Conservation (phyloP, 2,329 filamentous ascomycete genomes). For the Raffaelea arxii region DNA sequence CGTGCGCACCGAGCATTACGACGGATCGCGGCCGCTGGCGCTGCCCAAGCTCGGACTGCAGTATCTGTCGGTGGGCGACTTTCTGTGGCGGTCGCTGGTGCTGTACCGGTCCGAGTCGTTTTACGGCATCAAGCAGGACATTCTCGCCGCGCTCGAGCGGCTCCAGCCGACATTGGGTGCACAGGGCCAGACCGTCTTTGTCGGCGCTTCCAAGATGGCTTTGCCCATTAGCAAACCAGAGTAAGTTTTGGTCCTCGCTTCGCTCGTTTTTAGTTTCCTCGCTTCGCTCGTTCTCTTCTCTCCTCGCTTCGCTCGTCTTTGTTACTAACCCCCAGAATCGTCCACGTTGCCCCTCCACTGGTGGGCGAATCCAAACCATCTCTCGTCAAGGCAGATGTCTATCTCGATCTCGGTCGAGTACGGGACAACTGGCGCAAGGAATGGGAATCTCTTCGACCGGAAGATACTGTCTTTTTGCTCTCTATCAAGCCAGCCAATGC, state of each 20-base stretch:
- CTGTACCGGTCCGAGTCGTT: slow-evolving; percentile 87
- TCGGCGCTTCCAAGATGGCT: slow-evolving; percentile 86
- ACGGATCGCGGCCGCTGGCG: slow-evolving; percentile 77
- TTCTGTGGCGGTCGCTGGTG: slow-evolving; percentile 89
- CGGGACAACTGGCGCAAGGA: slow-evolving; percentile 67
- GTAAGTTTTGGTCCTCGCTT: slow-evolving; percentile 17
- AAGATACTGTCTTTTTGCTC: slow-evolving; percentile 84
- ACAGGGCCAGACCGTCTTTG: slow-evolving; percentile 61
- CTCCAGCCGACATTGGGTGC: slow-evolving; percentile 59
- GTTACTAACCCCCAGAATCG: slow-evolving; percentile 51
- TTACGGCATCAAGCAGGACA: slow-evolving; percentile 84
- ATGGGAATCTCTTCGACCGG: slow-evolving; percentile 80
- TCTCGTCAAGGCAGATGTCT: slow-evolving; percentile 75
- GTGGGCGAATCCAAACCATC: slow-evolving; percentile 81
- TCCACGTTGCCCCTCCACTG: slow-evolving; percentile 73
- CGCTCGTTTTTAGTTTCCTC: neutral
- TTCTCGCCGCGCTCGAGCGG: slow-evolving; percentile 72
- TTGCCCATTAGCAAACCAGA: slow-evolving; percentile 77
- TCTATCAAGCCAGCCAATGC: too few relatives aligned
- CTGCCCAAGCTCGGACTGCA: slow-evolving; percentile 93
- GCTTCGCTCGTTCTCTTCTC: neutral
- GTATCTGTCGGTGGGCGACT: slow-evolving; percentile 90
- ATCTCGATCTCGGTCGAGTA: slow-evolving; percentile 73
- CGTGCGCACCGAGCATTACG: slow-evolving; percentile 73
- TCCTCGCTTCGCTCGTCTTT: too few relatives aligned